Evolutionary conservation across 345 rosid species (phyloP), one percentile per base, ranked within the genome.

Genomic region (Corchorus olitorius): DNA sequence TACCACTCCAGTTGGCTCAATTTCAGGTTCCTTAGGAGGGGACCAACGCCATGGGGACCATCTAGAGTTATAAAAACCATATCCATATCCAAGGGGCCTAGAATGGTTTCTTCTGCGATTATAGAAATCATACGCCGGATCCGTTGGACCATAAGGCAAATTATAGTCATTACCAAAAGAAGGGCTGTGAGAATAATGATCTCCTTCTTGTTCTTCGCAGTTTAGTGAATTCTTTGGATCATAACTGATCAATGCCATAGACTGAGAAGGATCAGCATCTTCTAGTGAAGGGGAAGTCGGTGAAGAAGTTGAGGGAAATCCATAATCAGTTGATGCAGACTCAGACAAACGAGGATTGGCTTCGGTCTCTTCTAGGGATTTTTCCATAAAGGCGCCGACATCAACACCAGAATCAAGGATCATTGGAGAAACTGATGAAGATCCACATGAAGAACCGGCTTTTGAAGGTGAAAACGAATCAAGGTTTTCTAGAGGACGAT

Each of bases 1-100:
- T n/a, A 63, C 77, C 77, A 75, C 62, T 4, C 77, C 77, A 14
- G 70, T 75, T 12, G 70, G 70, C 37, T 75, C 16, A 19, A 16
- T 50, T 48, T 10, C 27, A 45, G 4, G 20, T 45, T 27, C 27
- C 27, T 27, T 27, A 27, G 27, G 27, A 27, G 27, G 27, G 27
- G 27, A 27, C 27, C 27, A 27, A 27, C 27, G 27, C 27, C 27
- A 27, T 27, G 27, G 27, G 27, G 27, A 27, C 73, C 73, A 33
- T 49, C 14, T 43, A 13, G 15, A 49, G 33, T 58, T 8, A 0
- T 43, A 49, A 69, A 15, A 50, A 8, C 35, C 53, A 65, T 33
- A 65, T 10, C 52, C 58, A 15, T 27, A 27, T 27, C 27, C 58
- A 15, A 39, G 22, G 58, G 58, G 0, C 27, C 8, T 68, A 13